Evolutionary conservation across 306 rosid species (phyloP).

Genomic region (Morella rubra): DNA sequence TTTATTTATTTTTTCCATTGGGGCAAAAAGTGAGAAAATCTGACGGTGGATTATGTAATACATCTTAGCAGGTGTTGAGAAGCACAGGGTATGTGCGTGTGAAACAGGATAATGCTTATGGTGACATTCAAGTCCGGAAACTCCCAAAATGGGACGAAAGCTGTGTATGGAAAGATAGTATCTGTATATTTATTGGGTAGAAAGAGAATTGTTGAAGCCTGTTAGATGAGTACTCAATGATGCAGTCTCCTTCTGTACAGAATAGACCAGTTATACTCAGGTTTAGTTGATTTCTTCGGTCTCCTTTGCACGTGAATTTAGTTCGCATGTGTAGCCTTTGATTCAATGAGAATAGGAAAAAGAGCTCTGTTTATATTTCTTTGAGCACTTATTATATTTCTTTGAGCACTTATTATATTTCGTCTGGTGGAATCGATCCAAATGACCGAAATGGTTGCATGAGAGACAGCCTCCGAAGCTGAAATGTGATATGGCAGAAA

Average conservation of each 20-base stretch:
- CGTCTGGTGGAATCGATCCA: background rate
- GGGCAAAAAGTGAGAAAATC: background rate
- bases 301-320: background rate
- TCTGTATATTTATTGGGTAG: slow-evolving; percentile 9
- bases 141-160: slow-evolving; percentile 48
- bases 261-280: background rate
- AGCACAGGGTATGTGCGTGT: slow-evolving; percentile 63
- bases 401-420: background rate
- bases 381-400: background rate
- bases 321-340: background rate
- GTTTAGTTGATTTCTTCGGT: background rate
- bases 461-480: no score
- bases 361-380: background rate
- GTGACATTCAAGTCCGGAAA: slow-evolving; percentile 53
- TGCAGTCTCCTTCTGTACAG: slow-evolving; percentile 10
- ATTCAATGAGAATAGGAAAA: background rate
- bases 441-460: background rate
- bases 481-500: no score
- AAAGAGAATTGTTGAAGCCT: background rate
- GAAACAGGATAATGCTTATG: slow-evolving; percentile 57
- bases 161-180: slow-evolving; percentile 26
- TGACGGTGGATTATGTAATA: slow-evolving; percentile 9
- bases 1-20: no score
- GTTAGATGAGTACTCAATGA: background rate
- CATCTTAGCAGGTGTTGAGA: slow-evolving; percentile 64